Evolutionary conservation across 768 basidiomycete genomes (phyloP).

Genomic region (Hypholoma fasciculare): DNA sequence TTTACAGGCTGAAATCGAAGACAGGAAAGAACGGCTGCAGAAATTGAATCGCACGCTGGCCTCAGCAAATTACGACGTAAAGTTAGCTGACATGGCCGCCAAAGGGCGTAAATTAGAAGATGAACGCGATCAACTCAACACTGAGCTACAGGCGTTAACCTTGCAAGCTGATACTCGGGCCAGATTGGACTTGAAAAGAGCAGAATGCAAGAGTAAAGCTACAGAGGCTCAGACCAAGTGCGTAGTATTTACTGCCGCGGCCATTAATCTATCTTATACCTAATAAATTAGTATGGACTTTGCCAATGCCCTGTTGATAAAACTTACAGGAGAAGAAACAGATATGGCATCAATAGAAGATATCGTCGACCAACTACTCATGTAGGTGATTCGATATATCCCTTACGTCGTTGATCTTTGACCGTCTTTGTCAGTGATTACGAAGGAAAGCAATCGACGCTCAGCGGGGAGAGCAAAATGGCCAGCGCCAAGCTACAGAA

Average conservation of each 20-base stretch:
- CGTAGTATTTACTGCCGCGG: conserved; percentile 21
- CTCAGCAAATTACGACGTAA: conserved; percentile 64
- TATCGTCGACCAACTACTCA: conserved; percentile 58
- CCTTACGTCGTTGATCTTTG: not conserved
- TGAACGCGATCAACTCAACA: conserved; percentile 64
- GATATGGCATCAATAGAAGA: conserved; percentile 69
- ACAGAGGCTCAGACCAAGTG: conserved; percentile 71
- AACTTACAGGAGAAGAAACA: conserved; percentile 62
- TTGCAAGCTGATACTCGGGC: conserved; percentile 82
- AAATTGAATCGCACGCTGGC: conserved; percentile 61
- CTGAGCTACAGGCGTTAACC: conserved; percentile 70
- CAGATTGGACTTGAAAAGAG: conserved; percentile 71
- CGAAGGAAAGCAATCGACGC: conserved; percentile 58
- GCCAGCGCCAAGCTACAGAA: conserved; percentile 62
- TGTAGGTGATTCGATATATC: conserved; percentile 40
- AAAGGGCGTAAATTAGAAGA: conserved; percentile 66
- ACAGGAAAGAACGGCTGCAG: conserved; percentile 60
- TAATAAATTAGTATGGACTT: conserved; percentile 53
- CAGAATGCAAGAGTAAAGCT: conserved; percentile 63
- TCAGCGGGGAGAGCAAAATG: conserved; percentile 41
- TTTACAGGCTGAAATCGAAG: conserved; percentile 64
- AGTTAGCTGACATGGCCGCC: conserved; percentile 51
- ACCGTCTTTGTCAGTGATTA: conserved; percentile 49
- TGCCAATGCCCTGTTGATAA: conserved; percentile 60
- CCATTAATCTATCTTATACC: conserved; percentile 4